Conservation (phyloP, 108 stramenopile genomes). For the Skeletonema menzelii region DNA sequence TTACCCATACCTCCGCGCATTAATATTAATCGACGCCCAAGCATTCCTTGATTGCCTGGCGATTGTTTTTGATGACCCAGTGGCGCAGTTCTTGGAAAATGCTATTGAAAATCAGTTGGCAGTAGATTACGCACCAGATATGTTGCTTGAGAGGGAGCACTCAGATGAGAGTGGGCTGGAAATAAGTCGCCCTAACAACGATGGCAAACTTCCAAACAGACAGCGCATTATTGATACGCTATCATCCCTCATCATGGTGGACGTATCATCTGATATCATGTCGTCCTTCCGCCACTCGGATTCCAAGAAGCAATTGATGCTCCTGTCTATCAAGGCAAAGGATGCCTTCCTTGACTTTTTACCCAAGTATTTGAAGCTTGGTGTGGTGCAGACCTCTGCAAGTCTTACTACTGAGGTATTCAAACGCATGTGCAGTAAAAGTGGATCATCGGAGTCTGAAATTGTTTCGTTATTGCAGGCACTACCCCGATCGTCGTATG, state of each 20-base stretch:
- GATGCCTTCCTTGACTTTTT: conserved; percentile 78
- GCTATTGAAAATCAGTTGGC: background rate
- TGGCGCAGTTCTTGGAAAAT: conserved; percentile 34
- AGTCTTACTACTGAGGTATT: conserved; percentile 60
- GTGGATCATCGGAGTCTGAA: conserved; percentile 34
- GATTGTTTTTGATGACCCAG: conserved; percentile 73
- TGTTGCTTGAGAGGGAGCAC: background rate
- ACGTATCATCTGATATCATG: conserved; percentile 7
- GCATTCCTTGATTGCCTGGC: conserved; percentile 75
- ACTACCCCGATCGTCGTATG: conserved; percentile 65
- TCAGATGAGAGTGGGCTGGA: conserved; percentile 15
- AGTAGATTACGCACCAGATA: conserved; percentile 41
- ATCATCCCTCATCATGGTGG: conserved; percentile 62
- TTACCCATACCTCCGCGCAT: conserved; percentile 75
- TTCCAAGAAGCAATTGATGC: conserved; percentile 11
- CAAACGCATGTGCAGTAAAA: conserved; percentile 50
- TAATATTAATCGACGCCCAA: conserved; percentile 73
- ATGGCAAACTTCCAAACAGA: conserved; percentile 44
- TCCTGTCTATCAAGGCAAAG: conserved; percentile 38
- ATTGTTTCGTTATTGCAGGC: conserved; percentile 66
- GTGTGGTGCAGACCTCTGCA: conserved; percentile 61
- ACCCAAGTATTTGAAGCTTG: conserved; percentile 73
- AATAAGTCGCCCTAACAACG: conserved; percentile 5
- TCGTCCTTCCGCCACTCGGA: conserved; percentile 16
- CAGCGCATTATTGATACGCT: conserved; percentile 62